These are phyloP conservation scores for Epichloe aotearoae DNA, from an alignment of 2,329 filamentous ascomycete genomes.

Conservation along the genomic window DNA sequence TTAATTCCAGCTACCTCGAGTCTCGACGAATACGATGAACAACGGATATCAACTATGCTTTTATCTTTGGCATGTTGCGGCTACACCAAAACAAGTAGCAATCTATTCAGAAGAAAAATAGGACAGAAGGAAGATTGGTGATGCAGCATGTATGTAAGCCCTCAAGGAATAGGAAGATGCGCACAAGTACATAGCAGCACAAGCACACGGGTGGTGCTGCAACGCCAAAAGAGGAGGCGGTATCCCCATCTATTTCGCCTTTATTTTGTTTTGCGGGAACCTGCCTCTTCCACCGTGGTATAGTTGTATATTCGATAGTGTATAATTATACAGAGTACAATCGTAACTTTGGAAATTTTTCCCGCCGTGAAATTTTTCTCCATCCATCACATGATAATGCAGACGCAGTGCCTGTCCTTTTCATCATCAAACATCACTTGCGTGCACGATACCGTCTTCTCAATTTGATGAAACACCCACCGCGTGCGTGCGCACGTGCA, in stretches of 20 bases:
- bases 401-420: no score
- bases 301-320: conserved; percentile 13
- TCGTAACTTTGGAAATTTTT: not conserved
- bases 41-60: no score
- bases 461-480: no score
- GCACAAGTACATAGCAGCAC: not conserved
- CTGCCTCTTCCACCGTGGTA: conserved; percentile 3
- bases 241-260: no score
- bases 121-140: no score
- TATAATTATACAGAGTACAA: conserved; percentile 10
- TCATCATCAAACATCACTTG: no score
- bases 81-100: not conserved
- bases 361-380: not conserved
- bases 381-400: no score
- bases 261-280: not conserved
- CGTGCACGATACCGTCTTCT: no score
- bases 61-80: not conserved
- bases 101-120: not conserved
- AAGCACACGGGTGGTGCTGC: no score
- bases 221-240: no score
- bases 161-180: not conserved
- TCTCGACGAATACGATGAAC: not conserved
- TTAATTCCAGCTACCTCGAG: not conserved
- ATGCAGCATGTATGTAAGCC: no score
- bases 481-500: no score